Evolutionary conservation across 371 early-diverging fungal species (phyloP), one percentile per base, ranked within the genome.

Genomic region (Lichtheimia corymbifera): DNA sequence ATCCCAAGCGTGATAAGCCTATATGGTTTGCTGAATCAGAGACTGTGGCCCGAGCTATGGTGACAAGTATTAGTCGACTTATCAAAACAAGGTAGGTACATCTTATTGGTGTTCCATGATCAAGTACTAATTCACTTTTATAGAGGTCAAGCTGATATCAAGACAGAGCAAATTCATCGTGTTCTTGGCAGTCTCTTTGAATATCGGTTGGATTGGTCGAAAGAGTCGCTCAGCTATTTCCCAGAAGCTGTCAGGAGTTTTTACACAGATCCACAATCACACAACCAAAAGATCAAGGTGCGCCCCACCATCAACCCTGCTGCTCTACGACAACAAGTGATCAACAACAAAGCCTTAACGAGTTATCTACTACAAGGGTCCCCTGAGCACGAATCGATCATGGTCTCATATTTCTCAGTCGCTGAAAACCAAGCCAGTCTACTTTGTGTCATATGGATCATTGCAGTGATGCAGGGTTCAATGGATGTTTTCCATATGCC

Each of bases 21-120:
- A 82, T 77, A 24, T 87, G 86, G 88, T 89, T 89, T 67, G 80
- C 80, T 9, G 89, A 87, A 60, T 86, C 87, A 0, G 89, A 89
- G 62, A 79, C 83, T 50, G 72, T 87, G 18, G 87, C 89, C 3
- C 74, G 89, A 22, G 65, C 77, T 3, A 74, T 85, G 50, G 86
- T 89, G 2, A 57, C 77, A 49, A 86, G 79, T 13, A 77, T 89
- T 27, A 79, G 82, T 17, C 65, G 87, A 7, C 62, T 89, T n/a
- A 76, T 89, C 53, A 86, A 87, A 43, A 82, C 82, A 12, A 72
- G 71, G 67, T 58, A 62, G 14, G 24, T 35, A 14, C 20, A 17
- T 51, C 24, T n/a, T n/a, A 5, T 25, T 35, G 41, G 11, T 18
- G 35, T 35, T 35, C 9, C 35, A 35, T 9, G 27, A 43, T 27